These are phyloP conservation scores for Cytidiella melzeri DNA, from an alignment of 768 basidiomycete species.

Conservation along the genomic window DNA sequence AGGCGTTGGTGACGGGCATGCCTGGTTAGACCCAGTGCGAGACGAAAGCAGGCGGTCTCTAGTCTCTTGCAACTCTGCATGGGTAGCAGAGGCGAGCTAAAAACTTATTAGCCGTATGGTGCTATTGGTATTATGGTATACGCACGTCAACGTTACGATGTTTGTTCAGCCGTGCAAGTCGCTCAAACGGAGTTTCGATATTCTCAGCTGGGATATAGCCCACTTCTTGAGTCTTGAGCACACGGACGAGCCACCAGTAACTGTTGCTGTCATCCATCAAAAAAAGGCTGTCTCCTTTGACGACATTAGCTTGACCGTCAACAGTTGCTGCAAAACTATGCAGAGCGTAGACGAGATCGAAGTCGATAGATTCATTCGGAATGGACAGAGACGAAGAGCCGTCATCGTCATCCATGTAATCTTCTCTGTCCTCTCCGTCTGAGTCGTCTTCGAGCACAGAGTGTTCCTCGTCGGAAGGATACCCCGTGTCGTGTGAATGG, in stretches of 20 bases:
- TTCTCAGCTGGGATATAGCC: conserved; percentile 99
- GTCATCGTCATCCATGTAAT: conserved; percentile 71
- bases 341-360: conserved; percentile 87
- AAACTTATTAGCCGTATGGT: background rate
- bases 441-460: conserved; percentile 85
- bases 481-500: conserved; percentile 47
- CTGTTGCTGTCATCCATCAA: conserved; percentile 98
- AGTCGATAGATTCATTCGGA: conserved; percentile 90
- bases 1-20: conserved; percentile 45
- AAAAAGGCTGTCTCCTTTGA: conserved; percentile 95
- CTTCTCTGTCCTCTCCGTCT: conserved; percentile 64
- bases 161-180: conserved; percentile 92
- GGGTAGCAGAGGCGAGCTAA: conserved; percentile 71
- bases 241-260: conserved; percentile 99
- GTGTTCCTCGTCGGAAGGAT: conserved; percentile 66
- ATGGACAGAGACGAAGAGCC: conserved; percentile 79
- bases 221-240: conserved; percentile 97
- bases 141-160: conserved; percentile 94
- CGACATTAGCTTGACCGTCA: conserved; percentile 97
- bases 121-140: no score
- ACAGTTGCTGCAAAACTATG: conserved; percentile 98
- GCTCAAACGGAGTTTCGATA: conserved; percentile 97
- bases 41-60: conserved; percentile 49
- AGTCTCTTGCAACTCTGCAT: conserved; percentile 51
- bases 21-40: conserved; percentile 40